Conservation (phyloP, 805 yeast genomes). For the Cephaloascus fragrans region DNA sequence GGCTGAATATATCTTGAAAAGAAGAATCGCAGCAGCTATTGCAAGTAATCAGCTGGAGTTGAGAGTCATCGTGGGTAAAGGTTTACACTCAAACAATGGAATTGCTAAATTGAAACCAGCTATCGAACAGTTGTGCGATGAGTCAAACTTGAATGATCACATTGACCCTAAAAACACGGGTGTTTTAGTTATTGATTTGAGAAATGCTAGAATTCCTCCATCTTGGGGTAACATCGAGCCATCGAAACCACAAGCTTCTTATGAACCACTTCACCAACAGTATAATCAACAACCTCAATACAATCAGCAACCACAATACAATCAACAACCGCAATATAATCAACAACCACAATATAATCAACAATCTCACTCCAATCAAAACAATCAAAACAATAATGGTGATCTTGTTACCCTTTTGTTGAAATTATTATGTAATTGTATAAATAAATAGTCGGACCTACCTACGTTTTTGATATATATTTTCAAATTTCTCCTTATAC, state of each 20-base stretch:
- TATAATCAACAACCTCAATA: slow-evolving; percentile 11
- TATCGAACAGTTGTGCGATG: slow-evolving; percentile 63
- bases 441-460: not conserved
- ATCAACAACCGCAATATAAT: slow-evolving; percentile 7
- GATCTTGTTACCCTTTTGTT: not conserved
- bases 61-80: slow-evolving; percentile 89
- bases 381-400: not conserved
- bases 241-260: slow-evolving; percentile 10
- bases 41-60: slow-evolving; percentile 48
- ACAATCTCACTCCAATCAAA: slow-evolving; percentile 7
- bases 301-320: slow-evolving; percentile 11
- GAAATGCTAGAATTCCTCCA: slow-evolving; percentile 18
- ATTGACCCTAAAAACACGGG: slow-evolving; percentile 72
- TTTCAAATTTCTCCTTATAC: too few species aligned
- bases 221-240: slow-evolving; percentile 15
- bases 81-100: slow-evolving; percentile 72
- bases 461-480: too few species aligned
- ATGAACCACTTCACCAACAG: slow-evolving; percentile 11
- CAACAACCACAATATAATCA: slow-evolving; percentile 5
- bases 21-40: slow-evolving; percentile 59
- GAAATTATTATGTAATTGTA: not conserved
- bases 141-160: slow-evolving; percentile 49
- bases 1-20: slow-evolving; percentile 69
- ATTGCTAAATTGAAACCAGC: slow-evolving; percentile 89
- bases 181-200: slow-evolving; percentile 61